Evolutionary conservation across 1,284 basidiomycete species (phyloP).

Genomic region (Ceraceosorus guamensis): DNA sequence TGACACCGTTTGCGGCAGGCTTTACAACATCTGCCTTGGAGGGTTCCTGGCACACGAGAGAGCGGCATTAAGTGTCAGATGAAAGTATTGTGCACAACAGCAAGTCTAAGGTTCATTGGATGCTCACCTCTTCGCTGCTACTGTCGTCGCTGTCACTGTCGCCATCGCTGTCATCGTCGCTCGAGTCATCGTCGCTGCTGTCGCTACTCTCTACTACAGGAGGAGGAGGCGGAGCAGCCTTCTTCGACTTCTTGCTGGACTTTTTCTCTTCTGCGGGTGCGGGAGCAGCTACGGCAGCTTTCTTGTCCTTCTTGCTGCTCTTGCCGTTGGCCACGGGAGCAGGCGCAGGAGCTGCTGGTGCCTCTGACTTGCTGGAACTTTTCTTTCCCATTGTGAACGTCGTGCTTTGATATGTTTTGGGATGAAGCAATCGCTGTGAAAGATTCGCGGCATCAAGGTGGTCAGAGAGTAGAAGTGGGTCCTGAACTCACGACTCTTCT

Average conservation of each 20-base stretch:
- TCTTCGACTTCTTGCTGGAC: constrained; percentile 24
- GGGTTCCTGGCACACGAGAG: constrained; percentile 4
- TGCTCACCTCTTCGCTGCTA: constrained; percentile 9
- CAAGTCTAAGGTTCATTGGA: no score
- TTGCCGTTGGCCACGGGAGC: constrained; percentile 8
- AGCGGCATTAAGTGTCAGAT: constrained; percentile 1
- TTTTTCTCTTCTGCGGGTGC: constrained; percentile 16
- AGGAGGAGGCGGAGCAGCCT: constrained; percentile 26
- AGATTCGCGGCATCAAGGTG: no score
- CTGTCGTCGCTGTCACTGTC: constrained; percentile 15
- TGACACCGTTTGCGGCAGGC: constrained; percentile 2
- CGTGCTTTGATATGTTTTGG: no score
- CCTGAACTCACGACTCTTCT: no score
- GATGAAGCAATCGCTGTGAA: no score
- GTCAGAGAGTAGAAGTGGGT: no score
- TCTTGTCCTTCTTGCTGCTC: constrained; percentile 20
- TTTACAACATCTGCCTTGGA: constrained; percentile 8
- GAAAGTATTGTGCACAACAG: background rate
- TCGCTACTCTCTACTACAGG: constrained; percentile 4
- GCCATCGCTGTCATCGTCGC: constrained; percentile 2
- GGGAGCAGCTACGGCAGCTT: constrained; percentile 17
- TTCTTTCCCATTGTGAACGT: constrained; percentile 10
- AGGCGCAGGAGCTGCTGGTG: constrained; percentile 1
- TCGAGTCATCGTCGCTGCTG: background rate
- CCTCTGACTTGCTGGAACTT: background rate